Percentiles rank a stretch among this genome's conserved stretches.
Conservation (phyloP, 257 asterid species). For the Forsythia suspensa region DNA sequence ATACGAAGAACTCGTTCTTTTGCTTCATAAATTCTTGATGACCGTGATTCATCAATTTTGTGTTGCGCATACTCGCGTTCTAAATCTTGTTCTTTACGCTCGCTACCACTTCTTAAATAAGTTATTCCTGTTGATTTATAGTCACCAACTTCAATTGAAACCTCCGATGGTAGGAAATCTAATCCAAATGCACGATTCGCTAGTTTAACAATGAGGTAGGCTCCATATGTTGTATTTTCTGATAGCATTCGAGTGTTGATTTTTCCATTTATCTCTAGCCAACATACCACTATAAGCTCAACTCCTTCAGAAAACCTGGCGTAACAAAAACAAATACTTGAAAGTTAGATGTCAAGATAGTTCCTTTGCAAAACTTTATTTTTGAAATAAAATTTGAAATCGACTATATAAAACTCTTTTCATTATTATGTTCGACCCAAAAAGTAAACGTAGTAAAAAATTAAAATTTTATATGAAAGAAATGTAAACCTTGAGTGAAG, state of each 20-base stretch:
- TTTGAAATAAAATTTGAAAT: neutral
- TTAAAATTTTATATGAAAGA: neutral
- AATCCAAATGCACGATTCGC: constrained; percentile 64
- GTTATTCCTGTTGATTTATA: constrained; percentile 24
- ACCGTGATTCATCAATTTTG: neutral
- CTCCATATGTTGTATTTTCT: constrained; percentile 56
- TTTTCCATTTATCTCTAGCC: constrained; percentile 60
- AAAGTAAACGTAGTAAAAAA: neutral
- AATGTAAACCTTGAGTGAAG: constrained; percentile 24
- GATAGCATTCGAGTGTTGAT: constrained; percentile 48
- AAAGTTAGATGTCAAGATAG: neutral
- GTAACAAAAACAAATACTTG: neutral
- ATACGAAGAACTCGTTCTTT: constrained; percentile 21
- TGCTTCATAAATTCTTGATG: constrained; percentile 1
- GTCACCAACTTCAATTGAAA: constrained; percentile 42
- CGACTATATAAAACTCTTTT: neutral
- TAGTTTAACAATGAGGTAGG: constrained; percentile 53
- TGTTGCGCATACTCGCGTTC: neutral
- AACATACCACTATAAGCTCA: constrained; percentile 46
- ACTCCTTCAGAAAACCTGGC: constrained; percentile 36
- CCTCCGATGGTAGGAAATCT: constrained; percentile 42
- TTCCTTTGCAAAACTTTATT: neutral
- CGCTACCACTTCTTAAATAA: constrained; percentile 20
- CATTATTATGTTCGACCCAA: neutral
- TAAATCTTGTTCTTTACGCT: neutral